A percentile compares a stretch with the other conserved stretches of the same genome.
phyloP scores from a whole-genome alignment of 306 rosid genomes.

The Carpinus fangiana region DNA sequence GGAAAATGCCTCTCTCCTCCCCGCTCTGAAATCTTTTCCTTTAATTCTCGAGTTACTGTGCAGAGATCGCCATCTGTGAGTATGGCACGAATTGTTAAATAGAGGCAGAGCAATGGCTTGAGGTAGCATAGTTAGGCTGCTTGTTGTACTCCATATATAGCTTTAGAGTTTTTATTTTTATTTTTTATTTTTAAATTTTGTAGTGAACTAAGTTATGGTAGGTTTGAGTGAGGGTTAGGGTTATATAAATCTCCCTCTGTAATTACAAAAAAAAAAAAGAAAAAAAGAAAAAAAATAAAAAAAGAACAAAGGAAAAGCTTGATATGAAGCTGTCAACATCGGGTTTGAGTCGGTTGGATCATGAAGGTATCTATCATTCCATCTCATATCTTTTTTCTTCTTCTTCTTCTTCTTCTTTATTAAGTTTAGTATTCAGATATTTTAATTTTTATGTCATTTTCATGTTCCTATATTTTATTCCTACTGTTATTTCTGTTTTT shows the following conservation, averaged over 20 bases:
- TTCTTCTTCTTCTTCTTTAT: slow-evolving; percentile 14
- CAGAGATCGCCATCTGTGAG: slow-evolving; percentile 11
- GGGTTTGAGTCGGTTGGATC: slow-evolving; percentile 80
- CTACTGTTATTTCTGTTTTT: slow-evolving; percentile 24
- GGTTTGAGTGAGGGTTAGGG: slow-evolving; percentile 53
- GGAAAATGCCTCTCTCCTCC: slow-evolving; percentile 1
- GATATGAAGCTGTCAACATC: slow-evolving; percentile 88
- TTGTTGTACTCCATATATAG: background rate
- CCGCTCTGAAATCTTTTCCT: slow-evolving; percentile 14
- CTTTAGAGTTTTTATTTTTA: background rate
- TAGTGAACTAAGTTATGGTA: slow-evolving; percentile 28
- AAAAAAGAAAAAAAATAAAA: slow-evolving; percentile 23
- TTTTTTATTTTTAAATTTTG: no score
- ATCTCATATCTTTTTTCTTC: slow-evolving; percentile 29
- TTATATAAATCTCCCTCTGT: slow-evolving; percentile 37
- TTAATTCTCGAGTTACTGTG: slow-evolving; percentile 5
- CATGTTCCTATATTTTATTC: slow-evolving; percentile 32
- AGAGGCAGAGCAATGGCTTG: slow-evolving; percentile 45
- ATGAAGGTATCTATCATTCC: slow-evolving; percentile 57
- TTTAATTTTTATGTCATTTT: slow-evolving; percentile 37
- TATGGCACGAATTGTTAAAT: slow-evolving; percentile 45
- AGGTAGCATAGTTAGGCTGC: slow-evolving; percentile 14
- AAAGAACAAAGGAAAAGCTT: slow-evolving; percentile 39
- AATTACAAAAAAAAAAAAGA: slow-evolving; percentile 24
- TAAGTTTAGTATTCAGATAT: slow-evolving; percentile 3